phyloP scores from a whole-genome alignment of 441 rosid species.

The Gossypium davidsonii region DNA sequence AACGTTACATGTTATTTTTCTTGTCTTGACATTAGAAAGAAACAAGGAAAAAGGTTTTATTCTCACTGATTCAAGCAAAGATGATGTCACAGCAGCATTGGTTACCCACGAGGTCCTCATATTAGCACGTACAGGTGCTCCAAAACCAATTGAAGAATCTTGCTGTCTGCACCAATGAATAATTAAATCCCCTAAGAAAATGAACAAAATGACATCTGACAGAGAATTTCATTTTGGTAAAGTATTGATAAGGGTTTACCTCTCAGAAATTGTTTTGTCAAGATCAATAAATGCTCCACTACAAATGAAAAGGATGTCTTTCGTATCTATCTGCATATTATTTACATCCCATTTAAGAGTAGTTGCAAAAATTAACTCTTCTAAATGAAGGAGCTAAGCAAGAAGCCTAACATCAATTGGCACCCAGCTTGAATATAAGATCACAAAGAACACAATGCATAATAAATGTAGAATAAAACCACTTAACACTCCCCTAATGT shows the following conservation, averaged over 20 bases:
- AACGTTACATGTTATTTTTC: not conserved
- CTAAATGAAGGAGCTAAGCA: not conserved
- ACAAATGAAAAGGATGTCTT: constrained; percentile 86
- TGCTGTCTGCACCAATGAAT: constrained; percentile 53
- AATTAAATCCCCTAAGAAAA: constrained; percentile 17
- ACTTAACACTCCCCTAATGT: not conserved
- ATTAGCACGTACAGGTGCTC: constrained; percentile 94
- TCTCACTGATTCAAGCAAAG: constrained; percentile 82
- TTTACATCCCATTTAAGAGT: not conserved
- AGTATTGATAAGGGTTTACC: constrained; percentile 36
- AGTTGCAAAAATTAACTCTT: not conserved
- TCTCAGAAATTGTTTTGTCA: constrained; percentile 86
- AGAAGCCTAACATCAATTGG: too few relatives aligned
- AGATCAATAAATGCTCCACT: constrained; percentile 96
- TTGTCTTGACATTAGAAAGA: not conserved
- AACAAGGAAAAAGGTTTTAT: constrained; percentile 1
- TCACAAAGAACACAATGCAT: too few relatives aligned
- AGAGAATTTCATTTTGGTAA: not conserved
- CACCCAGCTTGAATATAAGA: too few relatives aligned
- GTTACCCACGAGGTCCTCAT: constrained; percentile 72
- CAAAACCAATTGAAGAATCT: constrained; percentile 93
- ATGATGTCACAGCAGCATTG: constrained; percentile 65
- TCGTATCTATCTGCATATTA: constrained; percentile 74
- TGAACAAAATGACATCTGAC: constrained; percentile 7
- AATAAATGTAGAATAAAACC: not conserved